Percentiles rank a stretch among this genome's conserved stretches.
phyloP scores from a whole-genome alignment of 208 protist genomes.

The Trypanosoma scelopori region DNA sequence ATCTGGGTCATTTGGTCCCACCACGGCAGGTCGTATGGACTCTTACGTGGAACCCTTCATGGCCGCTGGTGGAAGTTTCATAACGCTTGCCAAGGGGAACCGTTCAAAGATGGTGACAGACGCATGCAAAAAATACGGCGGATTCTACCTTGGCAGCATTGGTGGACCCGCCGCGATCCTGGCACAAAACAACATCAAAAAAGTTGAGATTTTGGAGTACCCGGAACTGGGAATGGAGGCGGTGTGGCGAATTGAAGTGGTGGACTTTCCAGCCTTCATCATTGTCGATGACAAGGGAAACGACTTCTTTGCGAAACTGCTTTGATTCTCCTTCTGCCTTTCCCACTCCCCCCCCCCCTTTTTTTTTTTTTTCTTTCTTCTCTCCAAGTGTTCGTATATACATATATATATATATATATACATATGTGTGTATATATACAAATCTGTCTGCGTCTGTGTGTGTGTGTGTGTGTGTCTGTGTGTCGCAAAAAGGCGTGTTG shows the following conservation, averaged over 20 bases:
- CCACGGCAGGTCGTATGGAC: conserved; percentile 97
- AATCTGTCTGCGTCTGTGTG: too few species aligned
- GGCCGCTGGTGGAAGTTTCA: conserved; percentile 87
- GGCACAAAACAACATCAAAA: conserved; percentile 91
- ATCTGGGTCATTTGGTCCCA: conserved; percentile 98
- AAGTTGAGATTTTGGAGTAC: conserved; percentile 92
- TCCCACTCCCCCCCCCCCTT: background rate
- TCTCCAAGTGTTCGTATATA: background rate
- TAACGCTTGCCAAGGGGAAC: conserved; percentile 97
- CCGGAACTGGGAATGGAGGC: conserved; percentile 93
- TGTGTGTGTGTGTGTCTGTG: too few species aligned
- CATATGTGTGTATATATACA: too few species aligned
- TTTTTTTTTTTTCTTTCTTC: conserved; percentile 10
- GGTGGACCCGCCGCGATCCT: conserved; percentile 96
- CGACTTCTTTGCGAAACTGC: conserved; percentile 93
- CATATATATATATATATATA: background rate
- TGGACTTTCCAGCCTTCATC: conserved; percentile 97
- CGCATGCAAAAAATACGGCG: conserved; percentile 95
- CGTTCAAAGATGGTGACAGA: conserved; percentile 91
- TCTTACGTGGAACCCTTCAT: conserved; percentile 95
- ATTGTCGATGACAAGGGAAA: conserved; percentile 98
- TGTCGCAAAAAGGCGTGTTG: too few species aligned
- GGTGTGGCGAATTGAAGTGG: conserved; percentile 94
- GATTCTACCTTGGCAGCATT: conserved; percentile 98
- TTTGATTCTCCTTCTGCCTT: conserved; percentile 25